Base-by-base conservation (phyloP, 2,329 filamentous ascomycete genomes). In the Aspergillus sp. region DNA sequence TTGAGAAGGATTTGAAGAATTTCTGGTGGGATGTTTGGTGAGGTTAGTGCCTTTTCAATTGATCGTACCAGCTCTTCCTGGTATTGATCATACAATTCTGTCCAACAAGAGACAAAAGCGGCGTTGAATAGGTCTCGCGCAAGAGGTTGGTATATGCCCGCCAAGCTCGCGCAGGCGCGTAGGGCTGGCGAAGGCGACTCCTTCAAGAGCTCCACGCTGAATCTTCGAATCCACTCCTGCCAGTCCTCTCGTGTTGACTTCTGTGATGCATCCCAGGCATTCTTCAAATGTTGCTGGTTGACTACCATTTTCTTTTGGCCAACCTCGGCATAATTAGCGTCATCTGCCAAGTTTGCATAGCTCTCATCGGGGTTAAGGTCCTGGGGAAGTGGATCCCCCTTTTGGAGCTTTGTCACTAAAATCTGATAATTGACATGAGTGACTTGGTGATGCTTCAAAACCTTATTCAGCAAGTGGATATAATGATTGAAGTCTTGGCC, bases 171-270 rank as follows among this genome's bases (percentile, higher is more conserved):
- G 71, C 96, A 99, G 43, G 95, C 95, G 62, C 95, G 85, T 1
- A 99, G 81, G 8, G 96, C 93, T 68, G 97, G 95, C 63, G 97
- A 96, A 3, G 95, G 96, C 2, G 93, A 98, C 71, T 99, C 96
- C 60, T 93, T 91, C 44, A 99, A 82, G 7, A 99, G 81, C 55
- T 96, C 96, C 34, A 96, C 93, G 70, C 93, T 98, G 76, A 99
- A 96, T 26, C 93, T 85, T 60, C 96, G 87, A 76, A 99, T 91
- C 95, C 95, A 99, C 74, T 99, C 95, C 68, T 96, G 91, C 95
- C 95, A 99, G 75, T 99, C 95, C 71, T 99, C 95, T 67, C 93
- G 92, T 9, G 95, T 99, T 0, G 93, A 97, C 71, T 97, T 97
- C 59, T 96, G 92, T 58, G 89, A 92, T 0, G 96, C 95, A 66